Evolutionary conservation across 805 yeast genomes (phyloP).

Genomic region (Tetrapisispora iriomotensis): DNA sequence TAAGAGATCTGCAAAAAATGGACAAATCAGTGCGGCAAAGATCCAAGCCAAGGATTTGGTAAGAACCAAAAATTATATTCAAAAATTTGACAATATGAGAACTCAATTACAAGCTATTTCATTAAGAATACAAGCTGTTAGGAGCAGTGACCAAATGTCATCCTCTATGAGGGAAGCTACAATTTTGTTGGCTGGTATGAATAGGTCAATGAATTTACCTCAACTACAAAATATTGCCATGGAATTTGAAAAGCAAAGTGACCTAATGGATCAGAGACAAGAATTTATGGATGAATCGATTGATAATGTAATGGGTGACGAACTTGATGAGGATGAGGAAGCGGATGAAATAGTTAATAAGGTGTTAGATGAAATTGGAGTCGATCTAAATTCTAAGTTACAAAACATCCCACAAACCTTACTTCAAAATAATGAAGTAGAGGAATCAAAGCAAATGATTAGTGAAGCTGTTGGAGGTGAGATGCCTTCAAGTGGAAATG

Average conservation of each 20-base stretch:
- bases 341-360: constrained; percentile 84
- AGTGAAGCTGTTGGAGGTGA: constrained; percentile 32
- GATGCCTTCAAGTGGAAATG: constrained; percentile 20
- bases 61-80: constrained; percentile 70
- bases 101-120: constrained; percentile 94
- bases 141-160: constrained; percentile 93
- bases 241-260: constrained; percentile 92
- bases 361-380: constrained; percentile 93
- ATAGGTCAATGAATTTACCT: constrained; percentile 81
- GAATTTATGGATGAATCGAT: constrained; percentile 98
- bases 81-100: constrained; percentile 85
- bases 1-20: constrained; percentile 82
- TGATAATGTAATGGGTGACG: constrained; percentile 93
- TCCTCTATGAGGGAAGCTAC: constrained; percentile 92
- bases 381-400: constrained; percentile 53
- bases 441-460: constrained; percentile 9
- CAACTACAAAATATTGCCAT: constrained; percentile 81
- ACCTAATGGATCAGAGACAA: constrained; percentile 96
- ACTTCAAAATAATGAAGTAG: constrained; percentile 11
- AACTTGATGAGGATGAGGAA: constrained; percentile 79
- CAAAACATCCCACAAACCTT: constrained; percentile 34
- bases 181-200: constrained; percentile 73
- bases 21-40: constrained; percentile 81
- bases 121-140: constrained; percentile 78
- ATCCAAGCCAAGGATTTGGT: constrained; percentile 94